phyloP scores from a whole-genome alignment of 495 filamentous ascomycete genomes.

The Hypoxylon fragiforme region DNA sequence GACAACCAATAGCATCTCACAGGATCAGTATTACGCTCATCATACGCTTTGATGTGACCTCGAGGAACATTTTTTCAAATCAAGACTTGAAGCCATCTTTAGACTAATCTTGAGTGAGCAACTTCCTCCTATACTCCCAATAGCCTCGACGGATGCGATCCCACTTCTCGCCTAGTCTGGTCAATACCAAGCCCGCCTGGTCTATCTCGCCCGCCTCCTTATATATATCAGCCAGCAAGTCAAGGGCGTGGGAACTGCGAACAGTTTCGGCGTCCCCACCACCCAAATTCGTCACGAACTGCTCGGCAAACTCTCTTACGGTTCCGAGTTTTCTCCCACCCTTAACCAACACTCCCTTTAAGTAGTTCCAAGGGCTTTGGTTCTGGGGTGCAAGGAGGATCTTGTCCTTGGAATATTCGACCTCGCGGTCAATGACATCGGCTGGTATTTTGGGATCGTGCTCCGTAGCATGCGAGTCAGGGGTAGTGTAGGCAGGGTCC shows the following conservation, averaged over 20 bases:
- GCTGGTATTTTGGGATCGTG: slow-evolving; percentile 56
- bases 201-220: slow-evolving; percentile 61
- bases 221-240: slow-evolving; percentile 83
- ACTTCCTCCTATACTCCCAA: slow-evolving; percentile 76
- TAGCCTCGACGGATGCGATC: slow-evolving; percentile 90
- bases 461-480: slow-evolving; percentile 48
- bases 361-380: slow-evolving; percentile 89
- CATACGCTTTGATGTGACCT: too few species aligned
- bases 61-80: too few species aligned
- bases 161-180: slow-evolving; percentile 77
- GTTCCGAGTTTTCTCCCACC: slow-evolving; percentile 58
- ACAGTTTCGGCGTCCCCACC: slow-evolving; percentile 56
- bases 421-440: slow-evolving; percentile 71
- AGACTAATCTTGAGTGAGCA: slow-evolving; percentile 22
- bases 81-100: too few species aligned
- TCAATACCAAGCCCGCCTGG: slow-evolving; percentile 65
- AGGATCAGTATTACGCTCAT: too few species aligned
- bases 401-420: slow-evolving; percentile 69
- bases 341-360: slow-evolving; percentile 73
- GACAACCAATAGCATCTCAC: too few species aligned
- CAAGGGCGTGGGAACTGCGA: slow-evolving; percentile 83
- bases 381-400: slow-evolving; percentile 87
- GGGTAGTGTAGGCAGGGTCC: slow-evolving; percentile 54
- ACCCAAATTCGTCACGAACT: slow-evolving; percentile 62
- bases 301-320: slow-evolving; percentile 65